Evolutionary conservation across 371 early-diverging fungal genomes (phyloP).

Genomic region (Nosema muscidifuracis): DNA sequence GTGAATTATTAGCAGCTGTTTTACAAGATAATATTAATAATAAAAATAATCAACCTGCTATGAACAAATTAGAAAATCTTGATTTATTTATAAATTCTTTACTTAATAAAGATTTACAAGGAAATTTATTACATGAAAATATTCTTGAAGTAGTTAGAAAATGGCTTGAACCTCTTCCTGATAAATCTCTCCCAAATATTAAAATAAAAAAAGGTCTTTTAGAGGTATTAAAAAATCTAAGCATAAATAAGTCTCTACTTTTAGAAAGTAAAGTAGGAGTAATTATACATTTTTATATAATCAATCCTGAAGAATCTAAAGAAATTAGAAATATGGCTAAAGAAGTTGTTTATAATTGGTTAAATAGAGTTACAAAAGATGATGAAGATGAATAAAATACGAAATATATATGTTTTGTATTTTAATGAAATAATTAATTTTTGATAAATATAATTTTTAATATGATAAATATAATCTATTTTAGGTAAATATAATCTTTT

Average conservation of each 20-base stretch:
- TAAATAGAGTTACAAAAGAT: constrained; percentile 27
- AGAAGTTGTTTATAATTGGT: constrained; percentile 68
- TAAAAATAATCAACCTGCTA: constrained; percentile 68
- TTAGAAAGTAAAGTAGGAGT: constrained; percentile 79
- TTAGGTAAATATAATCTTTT: no score
- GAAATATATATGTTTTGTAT: background rate
- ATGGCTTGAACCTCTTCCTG: constrained; percentile 91
- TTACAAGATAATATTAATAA: constrained; percentile 71
- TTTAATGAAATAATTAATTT: no score
- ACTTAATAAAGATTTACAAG: constrained; percentile 65
- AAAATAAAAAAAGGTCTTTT: constrained; percentile 79
- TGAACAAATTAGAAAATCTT: constrained; percentile 74
- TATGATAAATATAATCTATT: no score
- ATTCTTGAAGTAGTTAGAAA: constrained; percentile 74
- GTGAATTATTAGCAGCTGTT: constrained; percentile 73
- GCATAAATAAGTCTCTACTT: constrained; percentile 74
- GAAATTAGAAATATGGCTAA: constrained; percentile 70
- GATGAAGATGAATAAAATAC: constrained; percentile 20
- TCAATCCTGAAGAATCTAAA: constrained; percentile 72
- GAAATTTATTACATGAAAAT: constrained; percentile 69
- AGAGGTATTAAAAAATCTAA: constrained; percentile 69
- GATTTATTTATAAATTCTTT: constrained; percentile 67
- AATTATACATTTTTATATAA: constrained; percentile 82
- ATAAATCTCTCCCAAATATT: constrained; percentile 79
- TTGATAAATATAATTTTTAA: no score